Evolutionary conservation across 2,329 filamentous ascomycete species (phyloP).

Genomic region (Aspergillus intermedius): DNA sequence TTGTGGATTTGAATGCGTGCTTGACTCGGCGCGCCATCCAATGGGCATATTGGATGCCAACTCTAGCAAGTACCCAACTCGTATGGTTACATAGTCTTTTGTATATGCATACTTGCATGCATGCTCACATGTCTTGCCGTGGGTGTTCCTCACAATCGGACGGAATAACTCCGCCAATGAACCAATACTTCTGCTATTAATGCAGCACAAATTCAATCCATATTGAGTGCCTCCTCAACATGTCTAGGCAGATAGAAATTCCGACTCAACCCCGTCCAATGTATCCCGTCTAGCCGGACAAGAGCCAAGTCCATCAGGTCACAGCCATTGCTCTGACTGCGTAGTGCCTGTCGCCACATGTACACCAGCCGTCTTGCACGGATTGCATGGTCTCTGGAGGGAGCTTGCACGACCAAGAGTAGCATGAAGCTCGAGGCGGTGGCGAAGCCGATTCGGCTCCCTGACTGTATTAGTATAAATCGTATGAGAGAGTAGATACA

Average conservation of each 20-base stretch:
- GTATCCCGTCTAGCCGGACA: slow-evolving; percentile 10
- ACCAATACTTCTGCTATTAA: too few relatives aligned
- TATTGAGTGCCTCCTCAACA: slow-evolving; percentile 2
- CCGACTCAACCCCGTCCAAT: slow-evolving; percentile 11
- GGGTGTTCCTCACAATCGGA: too few relatives aligned
- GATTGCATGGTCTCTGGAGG: slow-evolving; percentile 10
- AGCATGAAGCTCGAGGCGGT: slow-evolving; percentile 14
- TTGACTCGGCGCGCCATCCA: too few relatives aligned
- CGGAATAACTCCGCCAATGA: too few relatives aligned
- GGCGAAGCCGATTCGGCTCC: slow-evolving; percentile 14
- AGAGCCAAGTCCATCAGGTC: slow-evolving; percentile 14
- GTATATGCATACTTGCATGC: too few relatives aligned
- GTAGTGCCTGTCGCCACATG: slow-evolving; percentile 13
- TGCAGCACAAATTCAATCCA: neutral
- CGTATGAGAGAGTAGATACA: neutral
- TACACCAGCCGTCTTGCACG: slow-evolving; percentile 9
- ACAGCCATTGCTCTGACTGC: slow-evolving; percentile 11
- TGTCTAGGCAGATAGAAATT: slow-evolving; percentile 10
- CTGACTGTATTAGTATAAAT: slow-evolving; percentile 1
- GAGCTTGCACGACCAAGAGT: slow-evolving; percentile 13
- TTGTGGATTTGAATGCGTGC: too few relatives aligned
- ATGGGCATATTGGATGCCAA: too few relatives aligned
- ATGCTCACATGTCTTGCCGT: too few relatives aligned
- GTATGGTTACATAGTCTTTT: too few relatives aligned
- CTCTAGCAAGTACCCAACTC: too few relatives aligned